Percentiles rank a stretch among this genome's conserved stretches.
Evolutionary conservation across 2,329 filamentous ascomycete genomes (phyloP).

Genomic region (Fusarium pseudocircinatum): DNA sequence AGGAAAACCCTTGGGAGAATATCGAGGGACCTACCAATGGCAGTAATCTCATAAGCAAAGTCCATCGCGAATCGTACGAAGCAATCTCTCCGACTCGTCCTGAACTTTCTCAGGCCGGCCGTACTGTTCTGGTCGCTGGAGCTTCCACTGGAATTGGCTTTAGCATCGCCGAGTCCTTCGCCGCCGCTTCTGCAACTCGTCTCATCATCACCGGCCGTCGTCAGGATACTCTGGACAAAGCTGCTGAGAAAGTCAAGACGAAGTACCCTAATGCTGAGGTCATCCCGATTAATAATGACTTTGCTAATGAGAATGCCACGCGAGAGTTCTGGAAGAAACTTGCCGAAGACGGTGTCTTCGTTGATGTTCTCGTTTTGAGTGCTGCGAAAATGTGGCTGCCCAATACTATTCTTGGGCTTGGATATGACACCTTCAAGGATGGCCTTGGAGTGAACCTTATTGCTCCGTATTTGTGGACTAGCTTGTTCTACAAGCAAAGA

Average conservation of each 20-base stretch:
- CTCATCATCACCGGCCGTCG: conserved; percentile 55
- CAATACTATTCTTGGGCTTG: neutral
- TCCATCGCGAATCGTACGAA: conserved; percentile 41
- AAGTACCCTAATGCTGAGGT: neutral
- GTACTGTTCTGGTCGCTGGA: conserved; percentile 1
- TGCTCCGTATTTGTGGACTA: neutral
- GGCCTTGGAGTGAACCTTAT: neutral
- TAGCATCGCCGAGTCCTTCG: conserved; percentile 59
- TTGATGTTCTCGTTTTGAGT: conserved; percentile 46
- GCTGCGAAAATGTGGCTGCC: conserved; percentile 31
- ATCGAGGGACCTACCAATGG: neutral
- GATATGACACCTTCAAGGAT: neutral
- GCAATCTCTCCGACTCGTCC: conserved; percentile 50
- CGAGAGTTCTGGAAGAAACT: conserved; percentile 44
- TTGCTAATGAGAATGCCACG: conserved; percentile 13
- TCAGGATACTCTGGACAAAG: neutral
- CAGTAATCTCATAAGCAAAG: neutral
- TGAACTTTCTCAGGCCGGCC: conserved; percentile 52
- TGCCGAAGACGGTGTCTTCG: conserved; percentile 21
- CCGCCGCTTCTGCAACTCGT: conserved; percentile 48
- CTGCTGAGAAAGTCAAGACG: neutral
- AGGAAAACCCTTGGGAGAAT: conserved; percentile 5
- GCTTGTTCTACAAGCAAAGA: conserved; percentile 1
- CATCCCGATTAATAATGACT: neutral
- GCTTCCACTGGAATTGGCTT: conserved; percentile 15